Percentiles rank a stretch among this genome's conserved stretches.
phyloP scores from a whole-genome alignment of 805 yeast genomes.

The Candida piceae region DNA sequence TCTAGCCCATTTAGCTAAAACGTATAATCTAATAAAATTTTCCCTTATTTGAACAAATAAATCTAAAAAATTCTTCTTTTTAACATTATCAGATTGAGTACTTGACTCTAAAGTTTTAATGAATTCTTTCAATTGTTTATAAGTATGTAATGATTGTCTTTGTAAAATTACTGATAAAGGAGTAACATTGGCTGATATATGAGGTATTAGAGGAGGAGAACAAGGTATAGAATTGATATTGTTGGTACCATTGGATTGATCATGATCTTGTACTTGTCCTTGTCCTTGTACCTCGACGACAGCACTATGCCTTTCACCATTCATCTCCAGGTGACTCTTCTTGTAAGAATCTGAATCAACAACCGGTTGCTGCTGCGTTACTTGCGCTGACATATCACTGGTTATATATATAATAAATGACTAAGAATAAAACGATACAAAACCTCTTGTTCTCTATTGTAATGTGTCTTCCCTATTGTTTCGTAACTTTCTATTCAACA shows the following conservation, averaged over 20 bases:
- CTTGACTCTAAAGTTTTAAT: constrained; percentile 54
- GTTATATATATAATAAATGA: too few relatives aligned
- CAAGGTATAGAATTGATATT: neutral
- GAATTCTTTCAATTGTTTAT: constrained; percentile 53
- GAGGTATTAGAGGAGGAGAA: constrained; percentile 45
- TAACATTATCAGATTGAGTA: constrained; percentile 49
- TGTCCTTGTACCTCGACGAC: too few relatives aligned
- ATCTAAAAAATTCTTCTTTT: constrained; percentile 66
- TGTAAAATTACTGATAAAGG: constrained; percentile 57
- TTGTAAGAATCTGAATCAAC: too few relatives aligned
- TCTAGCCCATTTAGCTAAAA: constrained; percentile 83
- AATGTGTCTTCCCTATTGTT: too few relatives aligned
- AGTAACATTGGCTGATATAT: constrained; percentile 64
- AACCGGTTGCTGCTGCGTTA: too few relatives aligned
- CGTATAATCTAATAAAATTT: constrained; percentile 79
- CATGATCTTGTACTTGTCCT: too few relatives aligned
- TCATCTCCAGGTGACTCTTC: too few relatives aligned
- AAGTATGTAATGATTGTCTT: constrained; percentile 56
- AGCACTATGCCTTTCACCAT: too few relatives aligned
- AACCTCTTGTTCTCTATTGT: too few relatives aligned
- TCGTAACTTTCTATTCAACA: too few relatives aligned
- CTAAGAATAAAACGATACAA: too few relatives aligned
- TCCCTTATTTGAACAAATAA: constrained; percentile 70
- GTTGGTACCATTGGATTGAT: neutral
- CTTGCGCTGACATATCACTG: too few relatives aligned